Conservation (phyloP, 2,329 filamentous ascomycete genomes). For the Amauroascus niger region DNA sequence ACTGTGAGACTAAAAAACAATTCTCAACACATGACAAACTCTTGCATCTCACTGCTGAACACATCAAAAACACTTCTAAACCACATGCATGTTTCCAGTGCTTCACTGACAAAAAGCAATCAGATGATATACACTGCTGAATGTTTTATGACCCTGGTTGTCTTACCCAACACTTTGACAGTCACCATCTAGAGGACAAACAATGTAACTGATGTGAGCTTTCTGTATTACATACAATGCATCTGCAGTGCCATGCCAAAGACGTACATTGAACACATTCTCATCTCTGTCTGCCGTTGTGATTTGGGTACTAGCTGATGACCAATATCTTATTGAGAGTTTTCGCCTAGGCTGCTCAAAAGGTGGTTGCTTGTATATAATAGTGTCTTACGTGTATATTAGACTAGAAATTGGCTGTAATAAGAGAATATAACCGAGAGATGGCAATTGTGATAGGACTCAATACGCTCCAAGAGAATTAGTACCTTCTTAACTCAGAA, state of each 20-base stretch:
- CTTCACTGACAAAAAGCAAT: background rate
- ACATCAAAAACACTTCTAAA: background rate
- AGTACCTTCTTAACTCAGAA: too few relatives aligned
- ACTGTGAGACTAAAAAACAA: background rate
- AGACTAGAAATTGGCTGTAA: too few relatives aligned
- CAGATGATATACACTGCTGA: background rate
- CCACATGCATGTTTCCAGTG: background rate
- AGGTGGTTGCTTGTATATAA: too few relatives aligned
- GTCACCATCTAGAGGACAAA: background rate
- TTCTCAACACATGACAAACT: background rate
- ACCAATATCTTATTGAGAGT: background rate
- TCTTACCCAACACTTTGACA: background rate
- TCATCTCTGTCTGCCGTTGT: background rate
- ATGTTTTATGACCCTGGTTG: background rate
- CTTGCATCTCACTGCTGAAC: background rate
- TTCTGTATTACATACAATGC: background rate
- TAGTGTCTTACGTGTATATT: too few relatives aligned
- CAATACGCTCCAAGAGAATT: too few relatives aligned
- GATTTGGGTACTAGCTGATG: background rate
- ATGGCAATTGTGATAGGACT: too few relatives aligned
- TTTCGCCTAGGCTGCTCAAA: too few relatives aligned
- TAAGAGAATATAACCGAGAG: too few relatives aligned
- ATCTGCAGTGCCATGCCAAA: background rate
- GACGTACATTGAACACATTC: background rate
- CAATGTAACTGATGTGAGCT: background rate